phyloP scores from a whole-genome alignment of 371 early-diverging fungal species.

The Rhizopus microsporus region DNA sequence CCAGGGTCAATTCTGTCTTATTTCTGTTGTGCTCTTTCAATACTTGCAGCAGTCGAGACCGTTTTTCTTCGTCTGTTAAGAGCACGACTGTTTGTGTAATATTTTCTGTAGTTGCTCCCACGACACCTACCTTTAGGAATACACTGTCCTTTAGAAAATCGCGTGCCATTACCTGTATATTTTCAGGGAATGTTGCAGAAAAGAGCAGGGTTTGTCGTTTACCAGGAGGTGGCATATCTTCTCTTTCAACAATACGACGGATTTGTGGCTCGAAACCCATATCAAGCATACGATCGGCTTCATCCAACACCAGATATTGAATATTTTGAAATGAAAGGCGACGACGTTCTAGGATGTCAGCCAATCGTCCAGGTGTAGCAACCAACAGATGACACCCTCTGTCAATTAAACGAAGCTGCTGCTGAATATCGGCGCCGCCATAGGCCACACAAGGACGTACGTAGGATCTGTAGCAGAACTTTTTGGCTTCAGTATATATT shows the following conservation, averaged over 20 bases:
- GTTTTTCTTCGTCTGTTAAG: constrained; percentile 81
- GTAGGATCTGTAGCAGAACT: constrained; percentile 90
- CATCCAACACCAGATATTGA: constrained; percentile 95
- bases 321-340: constrained; percentile 79
- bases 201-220: constrained; percentile 96
- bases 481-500: constrained; percentile 60
- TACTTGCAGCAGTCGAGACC: constrained; percentile 76
- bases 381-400: constrained; percentile 96
- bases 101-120: constrained; percentile 96
- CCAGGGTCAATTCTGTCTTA: constrained; percentile 76
- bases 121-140: constrained; percentile 93
- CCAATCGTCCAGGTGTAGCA: constrained; percentile 98
- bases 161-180: constrained; percentile 92
- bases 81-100: constrained; percentile 85
- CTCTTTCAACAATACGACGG: constrained; percentile 92
- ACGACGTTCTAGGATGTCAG: constrained; percentile 93
- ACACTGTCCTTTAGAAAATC: constrained; percentile 94
- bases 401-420: constrained; percentile 86
- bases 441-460: constrained; percentile 95
- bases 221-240: constrained; percentile 89
- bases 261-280: constrained; percentile 99
- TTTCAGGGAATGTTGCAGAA: constrained; percentile 96
- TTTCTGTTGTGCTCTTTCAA: constrained; percentile 56
- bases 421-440: constrained; percentile 95
- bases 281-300: constrained; percentile 99